Evolutionary conservation across 495 filamentous ascomycete genomes (phyloP).

Genomic region (Lophiostoma macrostomum): DNA sequence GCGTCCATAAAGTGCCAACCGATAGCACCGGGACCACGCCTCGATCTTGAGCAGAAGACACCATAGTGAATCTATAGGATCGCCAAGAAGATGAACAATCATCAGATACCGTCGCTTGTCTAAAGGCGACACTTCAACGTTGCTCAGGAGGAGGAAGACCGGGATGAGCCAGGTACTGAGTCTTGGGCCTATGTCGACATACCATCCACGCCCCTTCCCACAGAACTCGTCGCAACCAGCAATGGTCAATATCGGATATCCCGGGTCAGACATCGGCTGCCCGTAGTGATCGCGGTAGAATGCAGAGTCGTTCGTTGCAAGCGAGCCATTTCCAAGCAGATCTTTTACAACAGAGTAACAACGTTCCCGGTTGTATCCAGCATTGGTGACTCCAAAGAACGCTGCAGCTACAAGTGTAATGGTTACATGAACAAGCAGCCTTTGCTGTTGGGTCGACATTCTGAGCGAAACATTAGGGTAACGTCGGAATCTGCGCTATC

Average conservation of each 20-base stretch:
- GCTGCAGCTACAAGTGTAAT: no score
- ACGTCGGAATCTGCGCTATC: no score
- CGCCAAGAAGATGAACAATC: slow-evolving; percentile 38
- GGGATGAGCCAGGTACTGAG: slow-evolving; percentile 39
- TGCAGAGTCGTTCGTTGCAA: slow-evolving; percentile 6
- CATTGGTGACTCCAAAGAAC: no score
- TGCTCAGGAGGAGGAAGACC: slow-evolving; percentile 36
- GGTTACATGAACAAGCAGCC: no score
- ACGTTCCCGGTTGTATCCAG: slow-evolving; percentile 1
- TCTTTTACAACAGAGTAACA: neutral
- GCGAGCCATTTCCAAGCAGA: neutral
- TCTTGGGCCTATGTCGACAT: slow-evolving; percentile 21
- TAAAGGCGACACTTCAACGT: slow-evolving; percentile 37
- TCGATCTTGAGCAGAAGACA: slow-evolving; percentile 36
- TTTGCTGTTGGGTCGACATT: no score
- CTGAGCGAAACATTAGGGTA: no score
- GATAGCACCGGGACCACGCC: slow-evolving; percentile 34
- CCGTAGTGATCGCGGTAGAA: slow-evolving; percentile 10
- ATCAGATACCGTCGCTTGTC: slow-evolving; percentile 36
- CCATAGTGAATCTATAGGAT: slow-evolving; percentile 40
- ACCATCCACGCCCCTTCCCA: slow-evolving; percentile 13
- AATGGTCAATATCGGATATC: slow-evolving; percentile 14
- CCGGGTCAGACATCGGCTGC: neutral
- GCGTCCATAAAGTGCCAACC: slow-evolving; percentile 9
- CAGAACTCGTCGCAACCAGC: slow-evolving; percentile 20